Percentiles rank a stretch among this genome's conserved stretches.
These are phyloP conservation scores for Aureobasidium sp. DNA, from an alignment of 2,329 filamentous ascomycete species.

Conservation along the genomic window DNA sequence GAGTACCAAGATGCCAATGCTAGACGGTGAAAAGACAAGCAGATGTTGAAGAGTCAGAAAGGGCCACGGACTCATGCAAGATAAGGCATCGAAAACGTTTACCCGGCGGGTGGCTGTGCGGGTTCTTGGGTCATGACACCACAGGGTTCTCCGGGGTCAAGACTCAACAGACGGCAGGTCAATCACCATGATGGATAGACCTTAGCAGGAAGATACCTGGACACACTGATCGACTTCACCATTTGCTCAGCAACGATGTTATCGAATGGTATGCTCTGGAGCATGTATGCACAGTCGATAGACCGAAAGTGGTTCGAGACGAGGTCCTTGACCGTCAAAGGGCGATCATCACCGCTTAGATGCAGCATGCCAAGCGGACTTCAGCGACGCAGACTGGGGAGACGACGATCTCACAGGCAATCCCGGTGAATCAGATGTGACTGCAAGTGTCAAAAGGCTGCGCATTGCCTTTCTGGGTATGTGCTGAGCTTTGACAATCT, in stretches of 20 bases:
- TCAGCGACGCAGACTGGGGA: background rate
- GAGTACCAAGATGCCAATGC: background rate
- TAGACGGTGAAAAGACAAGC: background rate
- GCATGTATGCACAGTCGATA: background rate
- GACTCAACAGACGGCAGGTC: background rate
- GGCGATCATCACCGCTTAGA: background rate
- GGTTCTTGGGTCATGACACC: background rate
- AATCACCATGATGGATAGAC: background rate
- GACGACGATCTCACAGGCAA: background rate
- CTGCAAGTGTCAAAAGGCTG: background rate
- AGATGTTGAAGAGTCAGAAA: background rate
- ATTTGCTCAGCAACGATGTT: background rate
- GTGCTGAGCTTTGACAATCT: background rate
- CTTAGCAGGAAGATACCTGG: background rate
- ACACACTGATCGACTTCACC: too few species aligned
- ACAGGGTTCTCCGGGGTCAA: background rate
- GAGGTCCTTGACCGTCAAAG: background rate
- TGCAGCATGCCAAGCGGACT: background rate
- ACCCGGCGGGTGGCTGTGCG: constrained; percentile 1
- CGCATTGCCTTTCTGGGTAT: background rate
- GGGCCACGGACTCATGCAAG: background rate
- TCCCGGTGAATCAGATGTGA: background rate
- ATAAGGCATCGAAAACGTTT: background rate
- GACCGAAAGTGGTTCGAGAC: background rate
- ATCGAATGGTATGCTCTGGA: background rate